Percentiles rank a stretch among this genome's conserved stretches.
phyloP scores from a whole-genome alignment of 2,329 filamentous ascomycete genomes.

The Alternaria triticina region DNA sequence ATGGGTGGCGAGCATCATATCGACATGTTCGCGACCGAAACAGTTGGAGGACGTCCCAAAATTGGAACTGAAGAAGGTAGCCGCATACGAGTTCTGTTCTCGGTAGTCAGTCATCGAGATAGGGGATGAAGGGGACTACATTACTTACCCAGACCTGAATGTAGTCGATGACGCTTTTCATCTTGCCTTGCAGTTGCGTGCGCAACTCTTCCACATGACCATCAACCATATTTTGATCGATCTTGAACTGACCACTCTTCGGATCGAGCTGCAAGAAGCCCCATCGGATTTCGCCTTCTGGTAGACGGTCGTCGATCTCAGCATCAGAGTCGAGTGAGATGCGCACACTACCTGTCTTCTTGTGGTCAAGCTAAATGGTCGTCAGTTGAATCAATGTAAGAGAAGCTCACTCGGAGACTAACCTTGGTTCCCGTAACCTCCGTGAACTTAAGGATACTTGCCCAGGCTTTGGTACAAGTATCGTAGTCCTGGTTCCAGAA shows the following conservation, averaged over 20 bases:
- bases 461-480: slow-evolving; percentile 53
- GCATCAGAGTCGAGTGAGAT: slow-evolving; percentile 23
- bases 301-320: slow-evolving; percentile 30
- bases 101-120: background rate
- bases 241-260: slow-evolving; percentile 37
- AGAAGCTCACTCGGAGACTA: background rate
- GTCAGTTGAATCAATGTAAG: background rate
- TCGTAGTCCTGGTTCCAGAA: slow-evolving; percentile 53
- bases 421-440: slow-evolving; percentile 51
- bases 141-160: slow-evolving; percentile 30
- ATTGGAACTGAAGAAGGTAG: slow-evolving; percentile 60
- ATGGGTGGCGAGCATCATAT: slow-evolving; percentile 60
- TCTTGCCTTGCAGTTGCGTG: slow-evolving; percentile 36
- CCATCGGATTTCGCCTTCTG: slow-evolving; percentile 40
- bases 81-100: slow-evolving; percentile 61
- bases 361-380: slow-evolving; percentile 44
- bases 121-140: background rate
- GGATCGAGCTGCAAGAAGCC: slow-evolving; percentile 40
- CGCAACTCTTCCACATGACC: slow-evolving; percentile 38
- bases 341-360: slow-evolving; percentile 52
- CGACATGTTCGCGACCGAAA: slow-evolving; percentile 59
- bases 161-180: slow-evolving; percentile 43
- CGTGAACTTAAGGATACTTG: slow-evolving; percentile 51
- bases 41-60: slow-evolving; percentile 61
- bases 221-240: slow-evolving; percentile 44